Percentiles rank a stretch among this genome's conserved stretches.
Conservation (phyloP, 805 yeast species). For the Sporopachydermia lactativora region DNA sequence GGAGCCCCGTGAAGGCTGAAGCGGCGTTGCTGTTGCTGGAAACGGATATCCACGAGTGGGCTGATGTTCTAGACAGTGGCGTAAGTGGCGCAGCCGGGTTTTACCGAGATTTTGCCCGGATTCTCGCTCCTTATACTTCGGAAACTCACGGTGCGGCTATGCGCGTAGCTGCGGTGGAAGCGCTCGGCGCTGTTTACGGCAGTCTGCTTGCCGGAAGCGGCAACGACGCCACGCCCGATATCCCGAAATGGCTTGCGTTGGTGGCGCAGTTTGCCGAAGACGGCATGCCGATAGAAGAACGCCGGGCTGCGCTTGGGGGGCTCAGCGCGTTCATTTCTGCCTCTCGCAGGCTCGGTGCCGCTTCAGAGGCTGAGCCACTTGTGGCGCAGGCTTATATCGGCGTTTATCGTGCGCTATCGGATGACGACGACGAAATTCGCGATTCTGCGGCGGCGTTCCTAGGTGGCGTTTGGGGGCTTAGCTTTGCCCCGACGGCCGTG, state of each 20-base stretch:
- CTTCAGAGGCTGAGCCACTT: not conserved
- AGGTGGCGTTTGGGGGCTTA: constrained; percentile 17
- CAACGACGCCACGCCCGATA: not conserved
- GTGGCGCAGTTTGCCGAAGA: constrained; percentile 24
- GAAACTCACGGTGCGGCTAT: not conserved
- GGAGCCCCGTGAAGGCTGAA: constrained; percentile 32
- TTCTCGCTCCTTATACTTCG: not conserved
- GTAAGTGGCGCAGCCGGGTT: not conserved
- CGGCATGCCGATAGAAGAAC: constrained; percentile 27
- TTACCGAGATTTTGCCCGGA: not conserved
- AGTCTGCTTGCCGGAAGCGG: constrained; percentile 8
- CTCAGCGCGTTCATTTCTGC: constrained; percentile 19
- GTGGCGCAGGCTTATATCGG: constrained; percentile 8
- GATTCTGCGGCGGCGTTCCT: constrained; percentile 29
- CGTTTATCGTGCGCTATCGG: constrained; percentile 31
- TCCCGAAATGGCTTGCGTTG: constrained; percentile 17
- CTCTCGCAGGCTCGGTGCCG: constrained; percentile 7
- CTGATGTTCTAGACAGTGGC: not conserved
- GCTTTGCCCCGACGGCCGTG: constrained; percentile 18
- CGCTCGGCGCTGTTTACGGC: constrained; percentile 32
- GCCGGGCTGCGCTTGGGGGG: constrained; percentile 33
- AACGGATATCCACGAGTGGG: constrained; percentile 3
- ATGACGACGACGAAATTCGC: constrained; percentile 57
- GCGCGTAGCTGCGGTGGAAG: constrained; percentile 31
- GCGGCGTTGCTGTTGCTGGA: constrained; percentile 23